Conservation (phyloP, 768 basidiomycete species). For the Candolleomyces aberdarensis region DNA sequence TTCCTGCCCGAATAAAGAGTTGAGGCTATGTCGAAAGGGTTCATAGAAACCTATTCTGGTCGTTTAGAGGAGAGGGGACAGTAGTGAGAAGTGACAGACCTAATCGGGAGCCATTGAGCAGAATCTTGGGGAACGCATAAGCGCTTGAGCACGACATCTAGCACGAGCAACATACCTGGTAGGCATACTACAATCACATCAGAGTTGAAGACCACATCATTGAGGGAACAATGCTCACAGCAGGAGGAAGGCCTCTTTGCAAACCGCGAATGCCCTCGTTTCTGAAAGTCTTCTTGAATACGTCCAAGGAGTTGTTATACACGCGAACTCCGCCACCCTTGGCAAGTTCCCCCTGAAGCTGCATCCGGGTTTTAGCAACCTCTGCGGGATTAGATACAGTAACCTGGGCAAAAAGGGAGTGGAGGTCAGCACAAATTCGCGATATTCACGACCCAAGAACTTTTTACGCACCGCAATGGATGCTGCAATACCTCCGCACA, state of each 20-base stretch:
- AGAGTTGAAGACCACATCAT: conserved; percentile 1
- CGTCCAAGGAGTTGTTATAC: conserved; percentile 87
- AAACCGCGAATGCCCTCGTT: conserved; percentile 90
- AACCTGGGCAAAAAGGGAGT: conserved; percentile 43
- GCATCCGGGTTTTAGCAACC: conserved; percentile 92
- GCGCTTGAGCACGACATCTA: background rate
- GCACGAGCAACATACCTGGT: conserved; percentile 61
- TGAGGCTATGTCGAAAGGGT: conserved; percentile 74
- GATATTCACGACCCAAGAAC: background rate
- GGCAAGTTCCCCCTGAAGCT: conserved; percentile 93
- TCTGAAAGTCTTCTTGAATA: conserved; percentile 80
- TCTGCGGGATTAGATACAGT: conserved; percentile 79
- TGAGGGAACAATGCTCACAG: conserved; percentile 49
- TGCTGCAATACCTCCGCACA: conserved; percentile 89
- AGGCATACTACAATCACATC: conserved; percentile 62
- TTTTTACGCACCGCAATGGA: conserved; percentile 70
- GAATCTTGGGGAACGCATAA: conserved; percentile 50
- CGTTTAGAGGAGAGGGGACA: background rate
- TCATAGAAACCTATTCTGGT: conserved; percentile 82
- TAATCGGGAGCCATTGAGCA: conserved; percentile 88
- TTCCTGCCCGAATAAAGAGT: conserved; percentile 61
- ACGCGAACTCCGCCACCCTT: conserved; percentile 70
- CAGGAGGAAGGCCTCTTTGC: conserved; percentile 88
- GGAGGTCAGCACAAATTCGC: conserved; percentile 6
- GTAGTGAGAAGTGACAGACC: conserved; percentile 39